These are phyloP conservation scores for Phytophthora multivora DNA, from an alignment of 352 stramenopile species.

Conservation along the genomic window DNA sequence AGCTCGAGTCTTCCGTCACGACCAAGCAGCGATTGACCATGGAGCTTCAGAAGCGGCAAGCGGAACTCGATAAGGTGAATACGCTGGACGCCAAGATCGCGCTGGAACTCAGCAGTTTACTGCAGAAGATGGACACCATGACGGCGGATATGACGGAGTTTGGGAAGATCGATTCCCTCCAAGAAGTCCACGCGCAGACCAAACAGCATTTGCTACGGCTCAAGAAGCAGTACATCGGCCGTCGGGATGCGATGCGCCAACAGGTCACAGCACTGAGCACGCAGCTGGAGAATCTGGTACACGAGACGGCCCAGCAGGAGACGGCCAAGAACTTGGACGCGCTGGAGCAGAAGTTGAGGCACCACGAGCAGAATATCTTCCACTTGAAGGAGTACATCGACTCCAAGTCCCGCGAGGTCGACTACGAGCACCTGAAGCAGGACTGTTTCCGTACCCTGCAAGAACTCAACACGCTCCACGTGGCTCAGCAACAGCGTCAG, in stretches of 20 bases:
- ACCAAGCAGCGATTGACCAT: slow-evolving; percentile 88
- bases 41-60: slow-evolving; percentile 88
- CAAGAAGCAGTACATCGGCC: slow-evolving; percentile 86
- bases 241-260: slow-evolving; percentile 85
- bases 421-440: slow-evolving; percentile 89
- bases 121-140: slow-evolving; percentile 90
- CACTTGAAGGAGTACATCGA: slow-evolving; percentile 90
- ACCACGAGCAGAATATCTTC: slow-evolving; percentile 94
- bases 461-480: slow-evolving; percentile 75
- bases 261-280: slow-evolving; percentile 71
- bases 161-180: slow-evolving; percentile 86
- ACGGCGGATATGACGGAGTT: slow-evolving; percentile 89
- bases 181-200: slow-evolving; percentile 78
- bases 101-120: slow-evolving; percentile 79
- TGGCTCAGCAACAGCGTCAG: slow-evolving; percentile 54
- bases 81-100: slow-evolving; percentile 90
- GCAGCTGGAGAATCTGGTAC: slow-evolving; percentile 81
- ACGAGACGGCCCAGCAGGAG: slow-evolving; percentile 74
- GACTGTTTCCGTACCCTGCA: slow-evolving; percentile 77
- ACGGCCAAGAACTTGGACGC: slow-evolving; percentile 81
- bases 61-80: slow-evolving; percentile 92
- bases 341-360: slow-evolving; percentile 89
- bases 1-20: slow-evolving; percentile 89
- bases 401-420: slow-evolving; percentile 87
- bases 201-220: slow-evolving; percentile 73